Conservation (phyloP, 2,329 filamentous ascomycete genomes). For the Colletotrichum sp. region DNA sequence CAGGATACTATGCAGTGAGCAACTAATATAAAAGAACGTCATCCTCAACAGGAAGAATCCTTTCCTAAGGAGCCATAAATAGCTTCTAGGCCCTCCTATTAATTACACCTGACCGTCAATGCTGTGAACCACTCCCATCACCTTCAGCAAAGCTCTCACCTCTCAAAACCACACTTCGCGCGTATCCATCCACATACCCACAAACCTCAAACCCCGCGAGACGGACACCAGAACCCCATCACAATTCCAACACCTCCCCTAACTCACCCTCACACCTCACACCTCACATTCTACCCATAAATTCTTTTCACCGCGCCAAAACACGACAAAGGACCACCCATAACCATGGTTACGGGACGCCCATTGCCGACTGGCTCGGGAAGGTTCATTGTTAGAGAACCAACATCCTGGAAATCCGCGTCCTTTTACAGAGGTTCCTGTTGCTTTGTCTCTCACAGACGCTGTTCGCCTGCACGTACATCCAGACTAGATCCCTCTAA, state of each 20-base stretch:
- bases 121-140: not conserved
- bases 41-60: rapidly evolving
- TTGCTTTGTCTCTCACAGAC: too few relatives aligned
- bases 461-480: too few relatives aligned
- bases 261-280: too few relatives aligned
- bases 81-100: too few relatives aligned
- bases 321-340: not conserved
- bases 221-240: not conserved
- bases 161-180: not conserved
- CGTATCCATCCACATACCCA: not conserved
- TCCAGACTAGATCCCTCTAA: too few relatives aligned
- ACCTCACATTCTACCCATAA: too few relatives aligned
- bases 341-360: not conserved
- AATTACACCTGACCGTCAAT: not conserved
- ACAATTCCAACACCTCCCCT: not conserved
- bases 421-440: too few relatives aligned
- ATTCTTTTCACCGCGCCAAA: not conserved
- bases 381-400: rapidly evolving
- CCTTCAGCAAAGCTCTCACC: rapidly evolving
- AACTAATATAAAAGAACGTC: not conserved
- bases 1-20: rapidly evolving
- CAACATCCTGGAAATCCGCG: not conserved
- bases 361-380: not conserved
- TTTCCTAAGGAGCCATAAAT: not conserved
- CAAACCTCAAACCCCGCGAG: not conserved